phyloP scores from a whole-genome alignment of 1,284 basidiomycete species.

The Puccinia sorghi region DNA sequence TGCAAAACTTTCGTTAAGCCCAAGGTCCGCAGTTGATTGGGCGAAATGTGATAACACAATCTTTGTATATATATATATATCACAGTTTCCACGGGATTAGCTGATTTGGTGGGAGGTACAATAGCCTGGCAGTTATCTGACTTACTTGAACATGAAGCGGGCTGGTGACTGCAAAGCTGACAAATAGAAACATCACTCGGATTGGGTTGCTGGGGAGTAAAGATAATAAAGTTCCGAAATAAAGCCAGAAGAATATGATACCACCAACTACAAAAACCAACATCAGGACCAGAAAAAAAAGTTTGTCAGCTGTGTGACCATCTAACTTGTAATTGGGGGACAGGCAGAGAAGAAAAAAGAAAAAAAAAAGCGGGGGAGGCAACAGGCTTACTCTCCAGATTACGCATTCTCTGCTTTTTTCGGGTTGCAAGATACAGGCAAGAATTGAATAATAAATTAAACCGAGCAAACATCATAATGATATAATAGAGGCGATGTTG shows the following conservation, averaged over 20 bases:
- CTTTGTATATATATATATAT: slow-evolving; percentile 62
- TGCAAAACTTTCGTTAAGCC: slow-evolving; percentile 85
- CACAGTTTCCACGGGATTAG: slow-evolving; percentile 16
- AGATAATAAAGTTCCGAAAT: slow-evolving; percentile 69
- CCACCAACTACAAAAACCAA: too few species aligned
- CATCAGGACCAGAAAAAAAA: neutral
- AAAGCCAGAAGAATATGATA: slow-evolving; percentile 74
- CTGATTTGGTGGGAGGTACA: neutral
- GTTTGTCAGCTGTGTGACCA: neutral
- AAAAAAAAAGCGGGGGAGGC: too few species aligned
- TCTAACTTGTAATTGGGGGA: neutral
- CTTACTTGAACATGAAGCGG: slow-evolving; percentile 76
- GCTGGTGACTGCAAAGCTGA: slow-evolving; percentile 77
- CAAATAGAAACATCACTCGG: slow-evolving; percentile 69
- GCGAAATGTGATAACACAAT: slow-evolving; percentile 98
- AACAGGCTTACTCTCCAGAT: slow-evolving; percentile 27
- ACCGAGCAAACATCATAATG: slow-evolving; percentile 85
- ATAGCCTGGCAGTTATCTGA: slow-evolving; percentile 48
- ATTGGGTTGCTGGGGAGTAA: slow-evolving; percentile 70
- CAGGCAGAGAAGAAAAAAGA: neutral
- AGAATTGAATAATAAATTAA: slow-evolving; percentile 90
- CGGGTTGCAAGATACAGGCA: slow-evolving; percentile 73
- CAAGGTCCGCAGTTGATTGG: slow-evolving; percentile 88
- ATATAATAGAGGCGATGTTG: slow-evolving; percentile 87
- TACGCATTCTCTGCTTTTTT: slow-evolving; percentile 57